Percentiles rank a stretch among this genome's conserved stretches.
These are phyloP conservation scores for Brasenia schreberi DNA, from an alignment of 164 flowering plant genomes.

Conservation along the genomic window DNA sequence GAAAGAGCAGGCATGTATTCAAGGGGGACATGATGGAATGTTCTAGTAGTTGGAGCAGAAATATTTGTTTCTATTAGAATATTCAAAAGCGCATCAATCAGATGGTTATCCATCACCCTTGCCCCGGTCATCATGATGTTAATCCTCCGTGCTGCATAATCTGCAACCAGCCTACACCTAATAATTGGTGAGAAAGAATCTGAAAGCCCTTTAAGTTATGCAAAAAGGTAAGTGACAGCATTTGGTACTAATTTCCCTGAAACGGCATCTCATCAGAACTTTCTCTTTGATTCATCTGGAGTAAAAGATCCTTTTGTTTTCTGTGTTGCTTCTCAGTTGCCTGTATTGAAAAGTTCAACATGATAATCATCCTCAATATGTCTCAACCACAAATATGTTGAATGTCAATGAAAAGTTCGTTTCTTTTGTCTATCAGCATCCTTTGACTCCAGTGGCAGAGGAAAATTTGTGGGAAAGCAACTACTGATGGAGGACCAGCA, in stretches of 20 bases:
- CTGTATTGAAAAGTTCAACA: slow-evolving; percentile 78
- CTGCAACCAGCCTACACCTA: slow-evolving; percentile 94
- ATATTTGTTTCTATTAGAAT: slow-evolving; percentile 59
- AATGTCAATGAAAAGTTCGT: too few relatives aligned
- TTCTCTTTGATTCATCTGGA: slow-evolving; percentile 96
- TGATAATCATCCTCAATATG: slow-evolving; percentile 90
- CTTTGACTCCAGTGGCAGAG: too few relatives aligned
- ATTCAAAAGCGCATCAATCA: slow-evolving; percentile 77
- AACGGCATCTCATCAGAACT: slow-evolving; percentile 83
- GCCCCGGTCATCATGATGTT: slow-evolving; percentile 84
- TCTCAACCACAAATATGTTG: too few relatives aligned
- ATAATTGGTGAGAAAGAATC: slow-evolving; percentile 75
- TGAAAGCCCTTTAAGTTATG: slow-evolving; percentile 76
- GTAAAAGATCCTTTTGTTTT: slow-evolving; percentile 56
- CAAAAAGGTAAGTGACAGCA: slow-evolving; percentile 90
- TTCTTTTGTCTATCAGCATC: too few relatives aligned
- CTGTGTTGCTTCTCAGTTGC: slow-evolving; percentile 63
- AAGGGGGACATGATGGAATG: slow-evolving; percentile 25
- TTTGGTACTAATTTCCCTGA: slow-evolving; percentile 97
- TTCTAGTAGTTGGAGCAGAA: slow-evolving; percentile 28
- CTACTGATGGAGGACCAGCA: too few relatives aligned
- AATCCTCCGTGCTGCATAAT: slow-evolving; percentile 92
- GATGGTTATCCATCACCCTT: slow-evolving; percentile 93
- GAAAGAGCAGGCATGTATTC: slow-evolving; percentile 78
- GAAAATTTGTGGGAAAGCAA: too few relatives aligned